Percentiles rank a stretch among this genome's conserved stretches.
Conservation (phyloP, 768 basidiomycete species). For the Tricholoma sp. region DNA sequence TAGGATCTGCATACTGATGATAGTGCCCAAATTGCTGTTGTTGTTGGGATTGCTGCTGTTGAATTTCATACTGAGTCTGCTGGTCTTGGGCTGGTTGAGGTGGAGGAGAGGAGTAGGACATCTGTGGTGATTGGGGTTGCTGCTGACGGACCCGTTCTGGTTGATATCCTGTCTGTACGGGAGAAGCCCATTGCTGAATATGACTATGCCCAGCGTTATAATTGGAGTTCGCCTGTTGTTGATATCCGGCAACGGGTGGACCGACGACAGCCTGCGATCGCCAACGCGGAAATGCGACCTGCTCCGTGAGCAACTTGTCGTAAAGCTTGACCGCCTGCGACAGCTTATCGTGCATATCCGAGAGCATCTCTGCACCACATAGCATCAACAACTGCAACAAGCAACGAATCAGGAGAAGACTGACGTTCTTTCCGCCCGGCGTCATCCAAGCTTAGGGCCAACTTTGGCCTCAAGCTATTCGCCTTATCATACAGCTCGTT, state of each 20-base stretch:
- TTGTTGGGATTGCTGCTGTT: neutral
- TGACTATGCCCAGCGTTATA: slow-evolving; percentile 23
- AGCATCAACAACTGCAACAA: neutral
- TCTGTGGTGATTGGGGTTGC: slow-evolving; percentile 20
- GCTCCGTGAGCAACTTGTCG: slow-evolving; percentile 81
- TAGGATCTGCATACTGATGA: slow-evolving; percentile 2
- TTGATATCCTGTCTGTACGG: slow-evolving; percentile 11
- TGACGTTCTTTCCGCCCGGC: slow-evolving; percentile 80
- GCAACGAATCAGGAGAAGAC: slow-evolving; percentile 7
- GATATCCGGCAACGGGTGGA: slow-evolving; percentile 22
- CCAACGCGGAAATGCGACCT: slow-evolving; percentile 72
- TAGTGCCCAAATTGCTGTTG: neutral
- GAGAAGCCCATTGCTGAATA: slow-evolving; percentile 28
- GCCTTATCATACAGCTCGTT: slow-evolving; percentile 84
- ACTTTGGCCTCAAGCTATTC: slow-evolving; percentile 68
- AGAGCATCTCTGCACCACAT: slow-evolving; percentile 59
- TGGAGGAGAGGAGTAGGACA: slow-evolving; percentile 8
- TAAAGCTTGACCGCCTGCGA: slow-evolving; percentile 91
- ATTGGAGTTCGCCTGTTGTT: slow-evolving; percentile 25
- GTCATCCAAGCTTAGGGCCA: slow-evolving; percentile 82
- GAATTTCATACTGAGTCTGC: slow-evolving; percentile 7
- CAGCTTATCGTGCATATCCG: slow-evolving; percentile 93
- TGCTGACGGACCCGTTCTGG: slow-evolving; percentile 8
- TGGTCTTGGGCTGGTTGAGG: slow-evolving; percentile 1
- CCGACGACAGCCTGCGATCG: slow-evolving; percentile 30